Evolutionary conservation across 805 yeast genomes (phyloP).

Genomic region (Torulaspora quercuum): DNA sequence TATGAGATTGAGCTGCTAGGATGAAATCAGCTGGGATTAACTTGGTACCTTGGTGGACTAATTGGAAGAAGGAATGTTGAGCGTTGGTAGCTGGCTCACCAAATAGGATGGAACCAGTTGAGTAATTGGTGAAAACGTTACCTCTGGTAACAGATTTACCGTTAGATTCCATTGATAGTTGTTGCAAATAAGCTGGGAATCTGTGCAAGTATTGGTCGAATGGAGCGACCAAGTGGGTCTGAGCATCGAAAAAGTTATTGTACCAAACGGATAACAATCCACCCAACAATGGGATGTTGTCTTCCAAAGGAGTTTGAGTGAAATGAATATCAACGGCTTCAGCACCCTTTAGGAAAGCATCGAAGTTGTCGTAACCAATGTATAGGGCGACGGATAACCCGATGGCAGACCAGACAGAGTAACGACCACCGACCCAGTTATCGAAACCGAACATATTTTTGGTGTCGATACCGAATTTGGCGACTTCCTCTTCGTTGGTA

Average conservation of each 20-base stretch:
- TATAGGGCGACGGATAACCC: slow-evolving; percentile 93
- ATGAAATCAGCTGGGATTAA: slow-evolving; percentile 96
- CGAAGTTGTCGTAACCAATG: slow-evolving; percentile 94
- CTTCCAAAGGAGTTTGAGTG: slow-evolving; percentile 73
- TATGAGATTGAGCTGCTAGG: slow-evolving; percentile 95
- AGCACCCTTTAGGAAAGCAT: slow-evolving; percentile 90
- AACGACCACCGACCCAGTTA: slow-evolving; percentile 99
- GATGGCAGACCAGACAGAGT: slow-evolving; percentile 99
- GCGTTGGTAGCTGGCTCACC: slow-evolving; percentile 99
- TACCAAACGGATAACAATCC: slow-evolving; percentile 96
- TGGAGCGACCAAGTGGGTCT: slow-evolving; percentile 97
- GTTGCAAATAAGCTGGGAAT: slow-evolving; percentile 99
- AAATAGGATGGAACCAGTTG: slow-evolving; percentile 91
- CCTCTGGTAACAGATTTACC: slow-evolving; percentile 97
- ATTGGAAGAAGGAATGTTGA: slow-evolving; percentile 98
- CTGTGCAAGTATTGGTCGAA: slow-evolving; percentile 98
- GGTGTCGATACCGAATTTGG: slow-evolving; percentile 94
- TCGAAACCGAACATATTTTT: slow-evolving; percentile 98
- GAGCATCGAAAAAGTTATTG: slow-evolving; percentile 97
- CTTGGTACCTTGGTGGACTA: slow-evolving; percentile 98
- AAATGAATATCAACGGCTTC: slow-evolving; percentile 96
- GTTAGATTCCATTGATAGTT: slow-evolving; percentile 97
- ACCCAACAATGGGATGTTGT: slow-evolving; percentile 90
- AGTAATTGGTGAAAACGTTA: slow-evolving; percentile 85
- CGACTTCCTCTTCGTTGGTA: slow-evolving; percentile 87